phyloP scores from a whole-genome alignment of 2,329 filamentous ascomycete species.

The Talaromyces rugulosus region DNA sequence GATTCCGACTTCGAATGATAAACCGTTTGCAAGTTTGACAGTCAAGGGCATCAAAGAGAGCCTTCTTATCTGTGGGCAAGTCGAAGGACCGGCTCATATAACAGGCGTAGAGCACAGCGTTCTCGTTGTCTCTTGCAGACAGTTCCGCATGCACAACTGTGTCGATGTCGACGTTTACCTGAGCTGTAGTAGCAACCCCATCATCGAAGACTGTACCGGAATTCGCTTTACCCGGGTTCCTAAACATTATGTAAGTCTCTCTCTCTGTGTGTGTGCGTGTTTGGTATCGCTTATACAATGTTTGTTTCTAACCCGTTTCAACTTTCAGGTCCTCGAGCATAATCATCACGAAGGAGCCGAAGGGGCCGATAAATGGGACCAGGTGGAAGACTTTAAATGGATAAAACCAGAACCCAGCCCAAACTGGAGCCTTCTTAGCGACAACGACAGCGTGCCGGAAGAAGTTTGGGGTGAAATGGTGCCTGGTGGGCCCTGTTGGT shows the following conservation, averaged over 20 bases:
- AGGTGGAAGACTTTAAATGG: conserved; percentile 98
- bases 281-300: conserved; percentile 49
- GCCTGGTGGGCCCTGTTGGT: conserved; percentile 58
- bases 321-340: conserved; percentile 25
- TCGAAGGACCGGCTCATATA: conserved; percentile 77
- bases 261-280: too few species aligned
- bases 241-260: conserved; percentile 57
- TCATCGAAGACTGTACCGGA: conserved; percentile 81
- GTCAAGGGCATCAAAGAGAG: conserved; percentile 67
- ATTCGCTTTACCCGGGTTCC: conserved; percentile 79
- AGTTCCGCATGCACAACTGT: conserved; percentile 90
- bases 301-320: background rate
- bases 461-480: conserved; percentile 67
- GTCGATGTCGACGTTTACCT: conserved; percentile 78
- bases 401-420: conserved; percentile 80
- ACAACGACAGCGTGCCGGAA: conserved; percentile 56
- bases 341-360: conserved; percentile 27
- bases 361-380: conserved; percentile 69
- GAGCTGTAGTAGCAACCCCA: conserved; percentile 75
- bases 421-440: conserved; percentile 72
- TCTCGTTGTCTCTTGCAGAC: conserved; percentile 75
- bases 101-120: conserved; percentile 69
- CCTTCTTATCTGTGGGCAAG: conserved; percentile 72
- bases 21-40: conserved; percentile 66
- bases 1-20: conserved; percentile 52